Evolutionary conservation across 2,329 filamentous ascomycete species (phyloP).

Genomic region (Fusarium anthophilum): DNA sequence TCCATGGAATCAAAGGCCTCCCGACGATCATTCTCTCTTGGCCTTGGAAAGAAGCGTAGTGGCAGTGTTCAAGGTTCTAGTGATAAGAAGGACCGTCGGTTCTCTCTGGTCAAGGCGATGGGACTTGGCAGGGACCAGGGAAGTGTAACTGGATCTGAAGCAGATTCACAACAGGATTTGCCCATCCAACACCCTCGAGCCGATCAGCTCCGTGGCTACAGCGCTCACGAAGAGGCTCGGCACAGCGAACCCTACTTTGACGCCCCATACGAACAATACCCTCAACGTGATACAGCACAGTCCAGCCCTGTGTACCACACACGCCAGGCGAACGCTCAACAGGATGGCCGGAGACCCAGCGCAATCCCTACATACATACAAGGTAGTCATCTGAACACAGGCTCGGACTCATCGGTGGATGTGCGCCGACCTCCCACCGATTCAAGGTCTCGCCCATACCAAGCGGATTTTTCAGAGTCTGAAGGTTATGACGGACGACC

Average conservation of each 20-base stretch:
- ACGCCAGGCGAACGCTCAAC: constrained; percentile 53
- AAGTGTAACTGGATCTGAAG: constrained; percentile 56
- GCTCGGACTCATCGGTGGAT: constrained; percentile 65
- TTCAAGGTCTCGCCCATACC: constrained; percentile 54
- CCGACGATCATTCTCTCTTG: constrained; percentile 75
- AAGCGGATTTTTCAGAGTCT: constrained; percentile 53
- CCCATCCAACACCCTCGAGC: constrained; percentile 58
- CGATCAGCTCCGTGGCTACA: constrained; percentile 46
- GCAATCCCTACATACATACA: constrained; percentile 60
- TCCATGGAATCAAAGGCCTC: constrained; percentile 76
- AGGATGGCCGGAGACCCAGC: constrained; percentile 52
- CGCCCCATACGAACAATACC: constrained; percentile 50
- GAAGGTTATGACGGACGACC: constrained; percentile 55
- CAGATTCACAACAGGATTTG: constrained; percentile 62
- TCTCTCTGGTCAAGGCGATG: constrained; percentile 76
- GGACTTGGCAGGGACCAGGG: constrained; percentile 66
- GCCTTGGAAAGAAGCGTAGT: constrained; percentile 75
- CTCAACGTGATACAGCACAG: constrained; percentile 46
- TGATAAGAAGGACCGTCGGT: constrained; percentile 70
- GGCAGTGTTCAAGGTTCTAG: constrained; percentile 69
- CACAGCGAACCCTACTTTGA: constrained; percentile 53
- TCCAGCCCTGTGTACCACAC: constrained; percentile 54
- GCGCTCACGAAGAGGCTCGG: constrained; percentile 48
- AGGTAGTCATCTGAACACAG: constrained; percentile 58
- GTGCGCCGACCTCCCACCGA: constrained; percentile 54